These are phyloP conservation scores for Zymoseptoria pseudotritici DNA, from an alignment of 2,329 filamentous ascomycete species.

Conservation along the genomic window DNA sequence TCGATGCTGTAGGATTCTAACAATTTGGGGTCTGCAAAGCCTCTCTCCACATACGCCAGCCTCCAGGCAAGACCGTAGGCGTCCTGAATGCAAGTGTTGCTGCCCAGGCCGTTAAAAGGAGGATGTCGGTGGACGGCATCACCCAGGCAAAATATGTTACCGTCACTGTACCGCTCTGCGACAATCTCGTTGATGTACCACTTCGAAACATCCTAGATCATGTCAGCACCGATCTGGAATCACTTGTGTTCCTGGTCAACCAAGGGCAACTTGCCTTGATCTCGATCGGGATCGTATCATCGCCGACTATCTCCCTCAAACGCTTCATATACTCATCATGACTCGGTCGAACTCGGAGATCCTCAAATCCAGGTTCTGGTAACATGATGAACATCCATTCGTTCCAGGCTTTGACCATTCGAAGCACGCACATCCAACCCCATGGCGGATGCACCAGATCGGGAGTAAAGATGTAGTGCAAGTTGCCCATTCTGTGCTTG, in stretches of 20 bases:
- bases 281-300: conserved; percentile 44
- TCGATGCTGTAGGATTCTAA: conserved; percentile 27
- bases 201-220: conserved; percentile 42
- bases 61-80: conserved; percentile 14
- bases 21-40: conserved; percentile 15
- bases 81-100: conserved; percentile 20
- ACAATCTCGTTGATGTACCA: conserved; percentile 58
- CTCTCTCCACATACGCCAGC: conserved; percentile 18
- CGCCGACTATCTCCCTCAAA: conserved; percentile 48
- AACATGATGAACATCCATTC: conserved; percentile 49
- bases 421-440: conserved; percentile 43
- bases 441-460: conserved; percentile 43
- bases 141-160: conserved; percentile 50
- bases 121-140: conserved; percentile 52
- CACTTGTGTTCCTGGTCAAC: background rate
- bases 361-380: conserved; percentile 33
- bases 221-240: background rate
- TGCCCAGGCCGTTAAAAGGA: conserved; percentile 48
- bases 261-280: conserved; percentile 26
- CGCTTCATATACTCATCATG: conserved; percentile 42
- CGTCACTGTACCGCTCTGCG: conserved; percentile 47
- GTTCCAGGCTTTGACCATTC: conserved; percentile 58
- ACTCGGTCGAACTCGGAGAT: conserved; percentile 35
- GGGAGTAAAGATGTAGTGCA: conserved; percentile 55
- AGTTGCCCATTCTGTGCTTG: conserved; percentile 46